Percentiles rank a stretch among this genome's conserved stretches.
phyloP scores from a whole-genome alignment of 1,284 basidiomycete genomes.

The Ganoderma sinense region DNA sequence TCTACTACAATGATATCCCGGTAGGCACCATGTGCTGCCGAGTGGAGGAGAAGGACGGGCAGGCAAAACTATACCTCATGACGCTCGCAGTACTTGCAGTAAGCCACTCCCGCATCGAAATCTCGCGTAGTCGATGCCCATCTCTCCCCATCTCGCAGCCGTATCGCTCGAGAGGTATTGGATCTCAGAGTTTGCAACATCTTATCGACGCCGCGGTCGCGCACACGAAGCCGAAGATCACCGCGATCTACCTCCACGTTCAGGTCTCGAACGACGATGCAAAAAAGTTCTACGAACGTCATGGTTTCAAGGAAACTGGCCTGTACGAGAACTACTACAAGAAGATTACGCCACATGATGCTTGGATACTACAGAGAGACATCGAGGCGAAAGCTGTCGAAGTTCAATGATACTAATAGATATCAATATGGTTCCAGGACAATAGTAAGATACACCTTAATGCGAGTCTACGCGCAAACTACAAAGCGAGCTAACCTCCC shows the following conservation, averaged over 20 bases:
- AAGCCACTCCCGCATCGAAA: slow-evolving; percentile 41
- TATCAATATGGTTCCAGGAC: slow-evolving; percentile 19
- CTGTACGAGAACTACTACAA: slow-evolving; percentile 82
- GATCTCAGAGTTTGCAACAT: slow-evolving; percentile 71
- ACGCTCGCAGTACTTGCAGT: slow-evolving; percentile 87
- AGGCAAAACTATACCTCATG: slow-evolving; percentile 76
- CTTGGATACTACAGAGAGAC: slow-evolving; percentile 78
- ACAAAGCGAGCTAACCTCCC: slow-evolving; percentile 29
- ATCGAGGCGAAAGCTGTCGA: slow-evolving; percentile 35
- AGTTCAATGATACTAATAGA: slow-evolving; percentile 26
- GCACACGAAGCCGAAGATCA: slow-evolving; percentile 65
- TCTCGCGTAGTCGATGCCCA: slow-evolving; percentile 26
- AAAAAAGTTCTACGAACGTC: slow-evolving; percentile 79
- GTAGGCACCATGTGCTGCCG: slow-evolving; percentile 85
- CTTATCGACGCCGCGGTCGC: slow-evolving; percentile 67
- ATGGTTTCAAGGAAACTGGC: slow-evolving; percentile 74
- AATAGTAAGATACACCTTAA: slow-evolving; percentile 33
- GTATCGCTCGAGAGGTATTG: slow-evolving; percentile 77
- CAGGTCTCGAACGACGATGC: slow-evolving; percentile 77
- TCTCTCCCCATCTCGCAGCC: slow-evolving; percentile 54
- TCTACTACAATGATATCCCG: slow-evolving; percentile 87
- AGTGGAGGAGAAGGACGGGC: slow-evolving; percentile 68
- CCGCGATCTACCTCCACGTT: slow-evolving; percentile 79
- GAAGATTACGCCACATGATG: slow-evolving; percentile 78
- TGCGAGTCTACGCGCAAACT: slow-evolving; percentile 31